Evolutionary conservation across 2,329 filamentous ascomycete genomes (phyloP).

Genomic region (Colletotrichum lentis): DNA sequence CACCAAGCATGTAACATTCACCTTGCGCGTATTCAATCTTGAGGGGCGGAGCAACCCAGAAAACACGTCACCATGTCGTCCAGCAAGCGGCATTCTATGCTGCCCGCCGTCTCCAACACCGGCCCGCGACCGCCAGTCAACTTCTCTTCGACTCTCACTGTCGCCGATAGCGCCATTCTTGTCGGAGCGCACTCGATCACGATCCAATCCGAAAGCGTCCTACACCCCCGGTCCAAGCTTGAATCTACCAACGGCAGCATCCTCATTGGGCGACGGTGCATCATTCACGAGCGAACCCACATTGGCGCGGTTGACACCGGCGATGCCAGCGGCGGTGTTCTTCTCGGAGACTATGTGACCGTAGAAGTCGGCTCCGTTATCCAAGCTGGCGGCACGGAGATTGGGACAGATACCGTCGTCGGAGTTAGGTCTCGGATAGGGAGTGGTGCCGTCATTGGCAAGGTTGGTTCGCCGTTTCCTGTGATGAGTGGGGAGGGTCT

Average conservation of each 20-base stretch:
- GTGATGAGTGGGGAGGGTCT: conserved; percentile 7
- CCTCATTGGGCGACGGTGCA: conserved; percentile 80
- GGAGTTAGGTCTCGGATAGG: conserved; percentile 69
- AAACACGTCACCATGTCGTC: conserved; percentile 48
- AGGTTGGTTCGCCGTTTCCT: conserved; percentile 52
- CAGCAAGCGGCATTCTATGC: conserved; percentile 64
- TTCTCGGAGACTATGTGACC: conserved; percentile 67
- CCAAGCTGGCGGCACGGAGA: conserved; percentile 68
- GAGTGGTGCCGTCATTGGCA: conserved; percentile 68
- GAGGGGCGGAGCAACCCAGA: conserved; percentile 30
- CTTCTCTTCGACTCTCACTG: conserved; percentile 67
- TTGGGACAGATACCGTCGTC: conserved; percentile 67
- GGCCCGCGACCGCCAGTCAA: conserved; percentile 69
- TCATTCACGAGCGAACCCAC: conserved; percentile 75
- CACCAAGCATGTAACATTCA: conserved; percentile 23
- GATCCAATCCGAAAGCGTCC: conserved; percentile 77
- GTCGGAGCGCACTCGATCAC: conserved; percentile 80
- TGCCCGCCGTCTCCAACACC: conserved; percentile 61
- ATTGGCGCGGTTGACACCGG: conserved; percentile 58
- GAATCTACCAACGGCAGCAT: conserved; percentile 82
- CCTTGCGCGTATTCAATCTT: conserved; percentile 2
- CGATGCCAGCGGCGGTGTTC: conserved; percentile 57
- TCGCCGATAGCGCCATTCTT: conserved; percentile 69
- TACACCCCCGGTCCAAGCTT: conserved; percentile 87
- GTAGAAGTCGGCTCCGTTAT: conserved; percentile 67